Evolutionary conservation across 31 red algal species (phyloP).

Genomic region (Odonthalia washingtoniensis): DNA sequence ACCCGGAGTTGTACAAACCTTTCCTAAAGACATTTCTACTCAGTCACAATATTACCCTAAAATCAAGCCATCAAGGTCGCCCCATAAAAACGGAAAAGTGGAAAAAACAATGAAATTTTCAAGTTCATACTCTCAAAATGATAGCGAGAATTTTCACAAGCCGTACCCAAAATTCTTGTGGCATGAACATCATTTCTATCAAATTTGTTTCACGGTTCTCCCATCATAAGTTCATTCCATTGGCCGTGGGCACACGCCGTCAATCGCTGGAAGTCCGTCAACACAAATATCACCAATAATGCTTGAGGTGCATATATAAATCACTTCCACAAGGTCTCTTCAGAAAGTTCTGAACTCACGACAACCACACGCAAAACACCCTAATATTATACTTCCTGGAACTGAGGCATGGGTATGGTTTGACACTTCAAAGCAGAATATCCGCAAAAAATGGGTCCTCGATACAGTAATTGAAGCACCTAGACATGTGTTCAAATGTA

Average conservation of each 20-base stretch:
- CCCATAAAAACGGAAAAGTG: conserved; percentile 12
- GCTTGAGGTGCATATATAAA: neutral
- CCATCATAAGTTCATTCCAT: conserved; percentile 11
- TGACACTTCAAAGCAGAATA: conserved; percentile 1
- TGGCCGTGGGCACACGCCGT: neutral
- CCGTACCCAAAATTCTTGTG: too few relatives aligned
- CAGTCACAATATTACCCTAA: neutral
- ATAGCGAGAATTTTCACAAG: too few relatives aligned
- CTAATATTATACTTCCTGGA: neutral
- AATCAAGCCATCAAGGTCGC: neutral
- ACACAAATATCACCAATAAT: neutral
- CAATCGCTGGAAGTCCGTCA: neutral
- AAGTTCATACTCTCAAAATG: neutral
- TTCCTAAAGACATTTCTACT: neutral
- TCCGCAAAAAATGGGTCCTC: neutral
- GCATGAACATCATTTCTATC: conserved; percentile 2
- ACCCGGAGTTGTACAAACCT: conserved; percentile 12
- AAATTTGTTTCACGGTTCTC: conserved; percentile 6
- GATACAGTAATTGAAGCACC: neutral
- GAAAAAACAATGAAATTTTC: conserved; percentile 1
- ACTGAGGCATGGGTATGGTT: neutral
- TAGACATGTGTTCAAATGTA: neutral
- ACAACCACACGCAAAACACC: neutral
- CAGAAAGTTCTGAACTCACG: neutral
- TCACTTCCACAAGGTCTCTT: neutral